A percentile compares a stretch with the other conserved stretches of the same genome.
Conservation (phyloP, 208 protist species). For the Endotrypanum monterogeii region DNA sequence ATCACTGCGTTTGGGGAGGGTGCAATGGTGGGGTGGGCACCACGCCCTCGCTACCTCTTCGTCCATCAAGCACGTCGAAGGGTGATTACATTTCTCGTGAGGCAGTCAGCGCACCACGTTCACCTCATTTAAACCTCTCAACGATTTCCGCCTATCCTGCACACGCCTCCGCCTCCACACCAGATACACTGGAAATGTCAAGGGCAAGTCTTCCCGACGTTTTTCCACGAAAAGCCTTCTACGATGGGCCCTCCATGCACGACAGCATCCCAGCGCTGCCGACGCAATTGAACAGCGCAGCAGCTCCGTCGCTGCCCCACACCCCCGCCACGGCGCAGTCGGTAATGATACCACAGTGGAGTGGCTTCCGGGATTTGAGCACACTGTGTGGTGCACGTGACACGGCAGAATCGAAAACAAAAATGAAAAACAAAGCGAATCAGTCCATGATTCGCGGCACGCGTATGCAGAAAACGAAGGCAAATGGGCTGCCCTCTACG, state of each 20-base stretch:
- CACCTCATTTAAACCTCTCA: conserved; percentile 14
- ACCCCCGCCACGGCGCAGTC: background rate
- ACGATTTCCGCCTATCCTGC: conserved; percentile 22
- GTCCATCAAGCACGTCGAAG: background rate
- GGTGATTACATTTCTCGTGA: background rate
- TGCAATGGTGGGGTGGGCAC: background rate
- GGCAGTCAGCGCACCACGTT: background rate
- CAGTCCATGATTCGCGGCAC: background rate
- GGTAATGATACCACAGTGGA: background rate
- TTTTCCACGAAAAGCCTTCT: conserved; percentile 13
- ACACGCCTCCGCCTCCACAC: conserved; percentile 10
- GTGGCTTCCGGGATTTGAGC: background rate
- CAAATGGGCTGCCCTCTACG: background rate
- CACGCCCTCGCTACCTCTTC: background rate
- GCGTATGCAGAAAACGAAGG: background rate
- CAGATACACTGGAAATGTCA: background rate
- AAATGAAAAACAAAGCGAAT: background rate
- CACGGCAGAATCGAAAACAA: background rate
- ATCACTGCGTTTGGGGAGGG: background rate
- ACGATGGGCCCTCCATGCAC: conserved; percentile 29
- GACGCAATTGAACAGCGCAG: conserved; percentile 5
- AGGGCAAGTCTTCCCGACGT: background rate
- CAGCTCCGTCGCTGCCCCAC: background rate
- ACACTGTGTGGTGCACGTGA: background rate
- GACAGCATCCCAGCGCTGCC: conserved; percentile 32